Percentiles rank a stretch among this genome's conserved stretches.
Conservation (phyloP, 371 early-diverging fungal genomes). For the Nosema bombycis region DNA sequence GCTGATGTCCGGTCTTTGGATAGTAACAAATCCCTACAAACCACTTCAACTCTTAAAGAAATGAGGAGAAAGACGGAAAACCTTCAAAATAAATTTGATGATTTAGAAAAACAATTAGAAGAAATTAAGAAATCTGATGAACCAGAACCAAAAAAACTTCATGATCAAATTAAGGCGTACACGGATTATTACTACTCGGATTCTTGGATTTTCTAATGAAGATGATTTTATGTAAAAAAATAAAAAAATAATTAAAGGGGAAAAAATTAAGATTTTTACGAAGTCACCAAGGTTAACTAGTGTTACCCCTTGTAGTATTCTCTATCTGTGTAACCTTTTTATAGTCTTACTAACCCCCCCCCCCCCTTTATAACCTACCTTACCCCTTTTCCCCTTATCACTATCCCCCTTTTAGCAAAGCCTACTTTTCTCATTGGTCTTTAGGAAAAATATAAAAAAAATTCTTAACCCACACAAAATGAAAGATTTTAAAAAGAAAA, state of each 20-base stretch:
- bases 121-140: constrained; percentile 58
- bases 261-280: background rate
- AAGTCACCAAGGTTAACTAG: background rate
- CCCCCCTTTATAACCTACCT: background rate
- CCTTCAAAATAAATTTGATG: constrained; percentile 60
- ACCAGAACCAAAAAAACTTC: constrained; percentile 41
- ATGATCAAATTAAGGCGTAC: constrained; percentile 44
- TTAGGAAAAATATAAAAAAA: background rate
- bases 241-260: background rate
- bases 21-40: constrained; percentile 47
- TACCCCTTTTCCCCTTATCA: background rate
- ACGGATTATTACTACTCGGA: constrained; percentile 53
- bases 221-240: constrained; percentile 47
- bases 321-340: background rate
- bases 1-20: constrained; percentile 22
- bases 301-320: background rate
- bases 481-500: constrained; percentile 39
- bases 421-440: background rate
- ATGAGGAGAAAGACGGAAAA: constrained; percentile 63
- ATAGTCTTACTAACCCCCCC: too few species aligned
- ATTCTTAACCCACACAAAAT: constrained; percentile 18
- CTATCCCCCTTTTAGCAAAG: background rate
- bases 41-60: constrained; percentile 61
- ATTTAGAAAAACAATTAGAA: constrained; percentile 60
- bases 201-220: constrained; percentile 51